Conservation (phyloP, 2,329 filamentous ascomycete species). For the Shiraia sp. region DNA sequence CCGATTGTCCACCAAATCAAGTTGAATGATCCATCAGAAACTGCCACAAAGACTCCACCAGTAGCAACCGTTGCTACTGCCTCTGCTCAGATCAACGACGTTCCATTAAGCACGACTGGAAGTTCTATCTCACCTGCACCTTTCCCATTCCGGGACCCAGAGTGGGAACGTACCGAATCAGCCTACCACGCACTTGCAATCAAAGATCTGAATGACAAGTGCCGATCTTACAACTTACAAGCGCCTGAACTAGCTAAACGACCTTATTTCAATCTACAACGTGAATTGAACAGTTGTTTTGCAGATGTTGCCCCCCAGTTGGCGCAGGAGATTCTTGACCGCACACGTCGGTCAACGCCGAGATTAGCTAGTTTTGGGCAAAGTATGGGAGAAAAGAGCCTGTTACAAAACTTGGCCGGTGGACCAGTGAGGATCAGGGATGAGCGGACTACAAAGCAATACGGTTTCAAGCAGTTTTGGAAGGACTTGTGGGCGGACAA, state of each 20-base stretch:
- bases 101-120: constrained; percentile 9
- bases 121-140: constrained; percentile 43
- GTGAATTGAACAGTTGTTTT: constrained; percentile 80
- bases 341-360: constrained; percentile 58
- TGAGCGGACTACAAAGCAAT: constrained; percentile 69
- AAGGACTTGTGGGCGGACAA: constrained; percentile 68
- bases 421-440: constrained; percentile 69
- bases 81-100: constrained; percentile 18
- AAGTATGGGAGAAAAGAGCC: constrained; percentile 50
- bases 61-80: constrained; percentile 2
- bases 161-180: constrained; percentile 73
- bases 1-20: constrained; percentile 26
- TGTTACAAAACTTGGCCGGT: constrained; percentile 65
- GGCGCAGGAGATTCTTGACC: constrained; percentile 70
- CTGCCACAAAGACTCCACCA: constrained; percentile 1
- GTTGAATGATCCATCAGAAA: constrained; percentile 11
- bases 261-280: constrained; percentile 81
- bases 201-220: constrained; percentile 75
- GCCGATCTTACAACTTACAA: constrained; percentile 92
- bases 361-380: constrained; percentile 43
- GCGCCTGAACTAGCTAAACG: constrained; percentile 91
- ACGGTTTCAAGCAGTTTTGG: constrained; percentile 91
- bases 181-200: constrained; percentile 78
- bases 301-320: constrained; percentile 82
- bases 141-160: constrained; percentile 73